Evolutionary conservation across 1,139 yeast genomes (phyloP), one percentile per base, ranked within the genome.

Genomic region (Nakaseomyces kungkrabaensis): DNA sequence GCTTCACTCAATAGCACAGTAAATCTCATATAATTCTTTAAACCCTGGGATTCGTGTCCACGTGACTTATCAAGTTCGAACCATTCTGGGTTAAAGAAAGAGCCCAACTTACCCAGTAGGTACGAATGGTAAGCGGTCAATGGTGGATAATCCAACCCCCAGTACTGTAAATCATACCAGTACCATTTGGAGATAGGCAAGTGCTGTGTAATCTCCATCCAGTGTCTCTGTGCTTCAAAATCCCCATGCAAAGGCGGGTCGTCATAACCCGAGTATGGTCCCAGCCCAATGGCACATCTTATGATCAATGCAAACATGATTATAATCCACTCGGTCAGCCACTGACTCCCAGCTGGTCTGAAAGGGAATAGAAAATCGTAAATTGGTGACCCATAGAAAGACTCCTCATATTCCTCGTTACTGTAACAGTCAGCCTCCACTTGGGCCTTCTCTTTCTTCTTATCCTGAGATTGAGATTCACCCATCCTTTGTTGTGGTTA

Each of bases 71-170:
- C 78, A 45, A 92, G 70, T 7, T 73, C 81, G 68, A 92, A 89
- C 98, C 98, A 92, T 0, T 66, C 59, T 0, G 81, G 71, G 53
- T 85, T 76, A 40, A 85, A 69, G 43, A 78, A 67, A 5, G 73
- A 62, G 0, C 97, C 97, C 31, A 92, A 58, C 52, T 74, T 73
- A 0, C 98, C 98, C 49, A 85, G 66, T 1, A 86, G 46, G 77
- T 83, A 88, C 51, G 95, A 88, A 63, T 92, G 97, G 66, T 77
- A 90, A 0, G 97, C 98, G 0, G 98, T 92, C 55, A 94, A 72
- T 5, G 98, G 98, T 1, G 99, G 99, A 66, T 92, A 94, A 67
- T 94, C 98, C 45, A 94, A 73, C 0, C 97, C 97, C 98, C 98
- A 92, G 71, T 92, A 89, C 58, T 82, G 81, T 46, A 88, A 72